Percentiles rank a stretch among this genome's conserved stretches.
phyloP scores from a whole-genome alignment of 208 protist species.

The Jaenimonas drosophilae region DNA sequence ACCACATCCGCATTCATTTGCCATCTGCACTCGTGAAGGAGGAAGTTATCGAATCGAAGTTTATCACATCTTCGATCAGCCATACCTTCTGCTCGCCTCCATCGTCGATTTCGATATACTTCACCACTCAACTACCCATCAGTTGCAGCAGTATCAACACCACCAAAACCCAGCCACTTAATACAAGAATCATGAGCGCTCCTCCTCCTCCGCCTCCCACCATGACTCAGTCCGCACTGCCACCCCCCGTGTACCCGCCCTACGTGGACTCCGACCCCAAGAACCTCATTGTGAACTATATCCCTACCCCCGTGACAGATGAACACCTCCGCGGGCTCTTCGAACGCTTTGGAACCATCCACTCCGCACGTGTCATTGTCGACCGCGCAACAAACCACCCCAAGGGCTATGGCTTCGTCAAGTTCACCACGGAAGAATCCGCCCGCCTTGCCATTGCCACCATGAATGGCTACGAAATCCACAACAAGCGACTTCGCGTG shows the following conservation, averaged over 20 bases:
- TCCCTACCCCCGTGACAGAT: slow-evolving; percentile 48
- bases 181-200: too few species aligned
- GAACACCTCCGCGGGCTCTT: slow-evolving; percentile 29
- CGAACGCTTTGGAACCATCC: slow-evolving; percentile 24
- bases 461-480: slow-evolving; percentile 59
- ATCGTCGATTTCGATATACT: too few species aligned
- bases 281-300: slow-evolving; percentile 67
- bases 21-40: too few species aligned
- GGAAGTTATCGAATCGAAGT: too few species aligned
- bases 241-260: background rate
- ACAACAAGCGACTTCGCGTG: slow-evolving; percentile 57
- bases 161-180: too few species aligned
- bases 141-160: too few species aligned
- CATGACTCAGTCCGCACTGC: background rate
- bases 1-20: too few species aligned
- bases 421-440: slow-evolving; percentile 37
- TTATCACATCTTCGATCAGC: too few species aligned
- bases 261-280: slow-evolving; percentile 18
- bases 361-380: slow-evolving; percentile 39
- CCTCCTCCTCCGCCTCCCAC: background rate
- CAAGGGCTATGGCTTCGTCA: slow-evolving; percentile 74
- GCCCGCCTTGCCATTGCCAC: slow-evolving; percentile 28
- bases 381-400: slow-evolving; percentile 39
- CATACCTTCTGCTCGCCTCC: too few species aligned
- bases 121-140: too few species aligned